Conservation (phyloP, 73 alveolate species). For the Stentor coeruleus region DNA sequence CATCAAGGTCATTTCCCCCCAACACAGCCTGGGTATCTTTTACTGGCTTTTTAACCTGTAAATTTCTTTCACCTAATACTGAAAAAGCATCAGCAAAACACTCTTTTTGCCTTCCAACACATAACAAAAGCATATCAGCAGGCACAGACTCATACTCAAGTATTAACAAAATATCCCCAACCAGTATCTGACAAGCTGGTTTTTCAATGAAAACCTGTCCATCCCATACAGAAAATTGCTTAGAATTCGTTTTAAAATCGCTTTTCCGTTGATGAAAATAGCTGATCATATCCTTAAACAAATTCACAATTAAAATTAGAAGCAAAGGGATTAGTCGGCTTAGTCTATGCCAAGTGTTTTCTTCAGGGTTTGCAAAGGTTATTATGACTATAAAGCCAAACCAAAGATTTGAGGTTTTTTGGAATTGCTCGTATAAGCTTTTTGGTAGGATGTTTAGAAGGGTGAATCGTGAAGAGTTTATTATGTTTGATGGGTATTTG, state of each 20-base stretch:
- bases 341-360: not conserved
- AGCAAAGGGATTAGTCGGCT: not conserved
- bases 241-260: not conserved
- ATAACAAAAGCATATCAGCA: constrained; percentile 5
- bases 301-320: not conserved
- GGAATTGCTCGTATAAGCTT: not conserved
- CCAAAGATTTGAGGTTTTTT: constrained; percentile 8
- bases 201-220: not conserved
- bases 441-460: not conserved
- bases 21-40: constrained; percentile 6
- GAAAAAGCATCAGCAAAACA: constrained; percentile 12
- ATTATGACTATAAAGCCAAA: not conserved
- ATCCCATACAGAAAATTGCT: not conserved
- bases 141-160: not conserved
- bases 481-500: not conserved
- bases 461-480: not conserved
- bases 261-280: not conserved
- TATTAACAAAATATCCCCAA: not conserved
- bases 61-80: constrained; percentile 17
- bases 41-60: constrained; percentile 1
- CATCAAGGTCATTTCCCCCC: not conserved
- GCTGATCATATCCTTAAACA: not conserved
- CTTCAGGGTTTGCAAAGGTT: not conserved
- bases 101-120: not conserved
- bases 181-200: not conserved